phyloP scores from a whole-genome alignment of 1,139 yeast genomes.

The Lodderomyces metapsilosis region DNA sequence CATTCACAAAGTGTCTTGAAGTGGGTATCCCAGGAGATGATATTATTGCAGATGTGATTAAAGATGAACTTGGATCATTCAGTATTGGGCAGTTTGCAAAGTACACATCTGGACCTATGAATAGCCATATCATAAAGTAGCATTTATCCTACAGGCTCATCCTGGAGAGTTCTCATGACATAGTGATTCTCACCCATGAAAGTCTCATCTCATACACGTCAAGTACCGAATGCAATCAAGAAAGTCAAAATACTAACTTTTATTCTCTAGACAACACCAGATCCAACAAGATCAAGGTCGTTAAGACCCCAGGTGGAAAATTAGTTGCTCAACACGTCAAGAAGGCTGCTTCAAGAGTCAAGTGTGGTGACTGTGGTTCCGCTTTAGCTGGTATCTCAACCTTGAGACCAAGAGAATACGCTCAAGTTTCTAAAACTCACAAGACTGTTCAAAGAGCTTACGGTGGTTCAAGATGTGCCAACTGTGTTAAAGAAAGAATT shows the following conservation, averaged over 20 bases:
- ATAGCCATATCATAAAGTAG: too few relatives aligned
- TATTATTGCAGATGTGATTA: too few relatives aligned
- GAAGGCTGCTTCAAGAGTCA: constrained; percentile 93
- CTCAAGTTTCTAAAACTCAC: constrained; percentile 90
- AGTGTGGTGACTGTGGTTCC: constrained; percentile 98
- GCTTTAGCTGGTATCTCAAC: constrained; percentile 91
- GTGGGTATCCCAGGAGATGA: not conserved
- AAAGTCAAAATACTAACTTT: constrained; percentile 36
- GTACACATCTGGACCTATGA: too few relatives aligned
- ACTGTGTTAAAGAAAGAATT: constrained; percentile 98
- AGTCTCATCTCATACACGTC: too few relatives aligned
- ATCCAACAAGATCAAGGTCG: constrained; percentile 98
- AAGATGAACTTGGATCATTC: too few relatives aligned
- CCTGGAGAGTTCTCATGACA: too few relatives aligned
- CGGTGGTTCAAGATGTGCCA: constrained; percentile 99
- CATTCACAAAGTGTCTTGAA: not conserved
- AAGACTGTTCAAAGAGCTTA: constrained; percentile 98
- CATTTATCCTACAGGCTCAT: too few relatives aligned
- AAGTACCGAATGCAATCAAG: not conserved
- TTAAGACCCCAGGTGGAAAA: constrained; percentile 99
- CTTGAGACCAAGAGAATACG: constrained; percentile 97
- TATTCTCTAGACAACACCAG: constrained; percentile 81
- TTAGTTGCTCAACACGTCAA: constrained; percentile 96
- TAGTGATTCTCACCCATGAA: too few relatives aligned
- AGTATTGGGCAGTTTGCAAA: too few relatives aligned